These are phyloP conservation scores for Sindora glabra DNA, from an alignment of 306 rosid species.

Conservation along the genomic window DNA sequence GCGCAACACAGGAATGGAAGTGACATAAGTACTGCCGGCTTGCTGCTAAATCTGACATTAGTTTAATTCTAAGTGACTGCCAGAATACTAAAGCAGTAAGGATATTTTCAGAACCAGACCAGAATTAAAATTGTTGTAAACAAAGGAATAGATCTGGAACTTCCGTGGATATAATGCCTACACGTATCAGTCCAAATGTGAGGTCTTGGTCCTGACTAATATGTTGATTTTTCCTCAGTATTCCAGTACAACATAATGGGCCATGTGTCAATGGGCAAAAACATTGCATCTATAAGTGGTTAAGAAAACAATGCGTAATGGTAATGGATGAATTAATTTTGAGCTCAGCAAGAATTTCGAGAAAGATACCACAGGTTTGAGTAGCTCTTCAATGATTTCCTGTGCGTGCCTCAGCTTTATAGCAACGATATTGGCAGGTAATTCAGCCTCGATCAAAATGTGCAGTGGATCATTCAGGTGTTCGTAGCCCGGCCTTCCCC, in stretches of 20 bases:
- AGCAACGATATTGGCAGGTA: slow-evolving; percentile 69
- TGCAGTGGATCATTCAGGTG: slow-evolving; percentile 92
- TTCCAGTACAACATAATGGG: neutral
- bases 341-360: neutral
- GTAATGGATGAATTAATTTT: neutral
- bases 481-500: slow-evolving; percentile 93
- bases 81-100: no score
- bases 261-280: neutral
- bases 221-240: neutral
- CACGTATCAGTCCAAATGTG: neutral
- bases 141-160: no score
- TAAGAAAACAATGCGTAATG: neutral
- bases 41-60: slow-evolving; percentile 3
- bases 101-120: no score
- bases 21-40: neutral
- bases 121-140: no score
- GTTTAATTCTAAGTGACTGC: neutral
- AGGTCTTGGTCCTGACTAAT: neutral
- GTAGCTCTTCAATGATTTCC: slow-evolving; percentile 83
- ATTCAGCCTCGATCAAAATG: slow-evolving; percentile 85
- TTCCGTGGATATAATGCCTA: neutral
- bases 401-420: slow-evolving; percentile 77
- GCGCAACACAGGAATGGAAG: neutral
- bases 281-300: no score
- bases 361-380: slow-evolving; percentile 74